Conservation (phyloP, 2,329 filamentous ascomycete species). For the Microsporum audouinii region DNA sequence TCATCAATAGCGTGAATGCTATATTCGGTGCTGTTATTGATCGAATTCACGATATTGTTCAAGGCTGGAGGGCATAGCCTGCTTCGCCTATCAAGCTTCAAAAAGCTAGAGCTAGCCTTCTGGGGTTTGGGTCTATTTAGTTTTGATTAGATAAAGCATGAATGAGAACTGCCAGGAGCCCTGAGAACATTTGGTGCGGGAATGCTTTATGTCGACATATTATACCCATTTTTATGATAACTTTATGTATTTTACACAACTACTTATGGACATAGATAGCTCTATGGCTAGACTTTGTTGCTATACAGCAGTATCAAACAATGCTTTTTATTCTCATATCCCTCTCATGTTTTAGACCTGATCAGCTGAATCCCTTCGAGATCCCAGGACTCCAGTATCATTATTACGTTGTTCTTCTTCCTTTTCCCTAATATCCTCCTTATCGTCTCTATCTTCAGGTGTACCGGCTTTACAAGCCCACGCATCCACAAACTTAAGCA, state of each 20-base stretch:
- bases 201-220: not conserved
- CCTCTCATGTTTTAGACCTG: not conserved
- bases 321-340: too few relatives aligned
- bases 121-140: not conserved
- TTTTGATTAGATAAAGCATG: not conserved
- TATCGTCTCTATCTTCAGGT: slow-evolving; percentile 40
- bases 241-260: not conserved
- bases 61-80: slow-evolving; percentile 60
- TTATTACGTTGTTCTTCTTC: not conserved
- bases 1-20: slow-evolving; percentile 80
- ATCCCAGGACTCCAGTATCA: not conserved
- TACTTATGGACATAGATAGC: not conserved
- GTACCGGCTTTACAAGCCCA: slow-evolving; percentile 43
- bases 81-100: too few relatives aligned
- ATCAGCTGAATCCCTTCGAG: not conserved
- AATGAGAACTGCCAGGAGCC: not conserved
- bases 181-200: not conserved
- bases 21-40: slow-evolving; percentile 92
- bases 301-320: not conserved
- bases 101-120: not conserved
- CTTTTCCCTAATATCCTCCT: slow-evolving; percentile 9
- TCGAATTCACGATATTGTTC: slow-evolving; percentile 82
- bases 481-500: slow-evolving; percentile 42
- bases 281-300: not conserved
- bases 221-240: not conserved